Conservation (phyloP, 2,329 filamentous ascomycete genomes). For the Sporothrix mexicana region DNA sequence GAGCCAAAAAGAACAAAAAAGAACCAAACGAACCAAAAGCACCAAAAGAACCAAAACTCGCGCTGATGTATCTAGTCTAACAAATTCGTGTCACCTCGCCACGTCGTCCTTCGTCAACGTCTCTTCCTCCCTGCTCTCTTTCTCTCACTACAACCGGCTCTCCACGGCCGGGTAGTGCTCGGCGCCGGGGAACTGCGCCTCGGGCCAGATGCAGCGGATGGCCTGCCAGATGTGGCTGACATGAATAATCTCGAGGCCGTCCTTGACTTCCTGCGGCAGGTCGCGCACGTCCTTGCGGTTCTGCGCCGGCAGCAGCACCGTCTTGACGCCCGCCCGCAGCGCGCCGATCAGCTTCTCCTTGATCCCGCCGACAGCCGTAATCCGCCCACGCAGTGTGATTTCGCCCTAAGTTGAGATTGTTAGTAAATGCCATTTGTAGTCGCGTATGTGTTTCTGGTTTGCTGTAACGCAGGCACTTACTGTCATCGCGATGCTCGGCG, state of each 20-base stretch:
- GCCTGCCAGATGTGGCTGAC: slow-evolving; percentile 96
- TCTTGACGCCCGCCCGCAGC: slow-evolving; percentile 90
- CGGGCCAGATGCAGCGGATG: slow-evolving; percentile 88
- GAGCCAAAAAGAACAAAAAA: not conserved
- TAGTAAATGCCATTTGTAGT: slow-evolving; percentile 34
- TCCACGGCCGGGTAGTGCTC: slow-evolving; percentile 71
- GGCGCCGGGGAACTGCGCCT: slow-evolving; percentile 80
- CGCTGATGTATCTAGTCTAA: slow-evolving; percentile 23
- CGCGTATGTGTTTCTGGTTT: slow-evolving; percentile 22
- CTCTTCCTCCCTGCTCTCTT: not conserved
- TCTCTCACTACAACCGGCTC: slow-evolving; percentile 74
- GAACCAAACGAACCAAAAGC: not conserved
- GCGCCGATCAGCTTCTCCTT: slow-evolving; percentile 99
- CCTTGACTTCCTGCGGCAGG: slow-evolving; percentile 85
- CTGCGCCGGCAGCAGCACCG: slow-evolving; percentile 82
- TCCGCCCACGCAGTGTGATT: slow-evolving; percentile 81
- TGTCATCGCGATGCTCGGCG: slow-evolving; percentile 95
- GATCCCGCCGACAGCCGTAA: slow-evolving; percentile 95
- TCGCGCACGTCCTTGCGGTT: slow-evolving; percentile 94
- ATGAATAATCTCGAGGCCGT: slow-evolving; percentile 85
- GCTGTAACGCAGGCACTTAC: slow-evolving; percentile 51
- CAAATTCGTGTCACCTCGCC: slow-evolving; percentile 11
- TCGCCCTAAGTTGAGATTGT: slow-evolving; percentile 57
- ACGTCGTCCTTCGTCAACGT: not conserved
- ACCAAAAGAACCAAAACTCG: slow-evolving; percentile 1